Percentiles rank a stretch among this genome's conserved stretches.
Evolutionary conservation across 2,329 filamentous ascomycete species (phyloP).

Genomic region (Talaromyces funiculosus): DNA sequence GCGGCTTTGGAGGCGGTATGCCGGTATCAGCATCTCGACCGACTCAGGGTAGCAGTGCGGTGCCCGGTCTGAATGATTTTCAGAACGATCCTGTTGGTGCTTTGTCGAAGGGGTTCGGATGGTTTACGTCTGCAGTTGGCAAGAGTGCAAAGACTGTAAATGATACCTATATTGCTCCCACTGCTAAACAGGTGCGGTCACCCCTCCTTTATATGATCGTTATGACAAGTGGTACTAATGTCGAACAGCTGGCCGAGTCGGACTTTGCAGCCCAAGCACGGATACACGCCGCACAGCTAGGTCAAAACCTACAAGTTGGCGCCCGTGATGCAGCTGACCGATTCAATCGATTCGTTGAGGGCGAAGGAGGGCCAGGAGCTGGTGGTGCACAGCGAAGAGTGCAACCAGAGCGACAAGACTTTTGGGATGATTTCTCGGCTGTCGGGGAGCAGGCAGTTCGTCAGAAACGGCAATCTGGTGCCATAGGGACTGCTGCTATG

Average conservation of each 20-base stretch:
- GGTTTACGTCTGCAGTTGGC: constrained; percentile 80
- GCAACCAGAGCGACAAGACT: constrained; percentile 68
- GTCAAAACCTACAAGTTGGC: constrained; percentile 58
- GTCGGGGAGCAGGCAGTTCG: constrained; percentile 19
- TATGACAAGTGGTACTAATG: neutral
- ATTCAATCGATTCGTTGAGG: constrained; percentile 85
- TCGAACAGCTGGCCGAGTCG: constrained; percentile 65
- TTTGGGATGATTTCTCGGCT: constrained; percentile 87
- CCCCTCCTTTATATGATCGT: neutral
- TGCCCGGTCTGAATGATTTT: constrained; percentile 76
- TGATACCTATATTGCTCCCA: constrained; percentile 85
- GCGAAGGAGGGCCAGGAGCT: constrained; percentile 46
- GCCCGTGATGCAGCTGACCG: constrained; percentile 70
- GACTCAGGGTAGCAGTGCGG: constrained; percentile 22
- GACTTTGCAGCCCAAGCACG: constrained; percentile 70
- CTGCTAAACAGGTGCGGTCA: constrained; percentile 72
- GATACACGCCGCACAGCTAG: constrained; percentile 49
- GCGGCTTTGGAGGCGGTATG: constrained; percentile 78
- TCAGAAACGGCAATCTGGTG: constrained; percentile 38
- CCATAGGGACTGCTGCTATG: constrained; percentile 60
- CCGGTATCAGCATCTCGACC: constrained; percentile 41
- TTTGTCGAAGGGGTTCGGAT: constrained; percentile 86
- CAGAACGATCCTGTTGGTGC: constrained; percentile 86
- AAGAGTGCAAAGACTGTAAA: constrained; percentile 91
- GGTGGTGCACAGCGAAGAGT: constrained; percentile 36